Percentiles rank a stretch among this genome's conserved stretches.
Conservation (phyloP, 176 grass and related monocot species). For the Puccinellia tenuiflora region DNA sequence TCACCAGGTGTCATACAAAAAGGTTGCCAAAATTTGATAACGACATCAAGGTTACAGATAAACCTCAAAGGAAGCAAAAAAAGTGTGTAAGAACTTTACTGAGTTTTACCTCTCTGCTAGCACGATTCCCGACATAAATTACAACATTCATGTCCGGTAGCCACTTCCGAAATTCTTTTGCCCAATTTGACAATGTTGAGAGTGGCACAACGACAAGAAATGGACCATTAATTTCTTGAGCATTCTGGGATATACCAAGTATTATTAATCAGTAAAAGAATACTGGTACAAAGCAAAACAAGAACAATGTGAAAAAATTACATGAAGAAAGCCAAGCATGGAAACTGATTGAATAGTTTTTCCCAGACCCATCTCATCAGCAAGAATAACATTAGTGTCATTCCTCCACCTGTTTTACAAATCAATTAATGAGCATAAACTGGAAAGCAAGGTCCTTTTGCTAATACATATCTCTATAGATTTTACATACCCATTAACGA, state of each 20-base stretch:
- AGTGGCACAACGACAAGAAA: conserved; percentile 99
- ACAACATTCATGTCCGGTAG: conserved; percentile 89
- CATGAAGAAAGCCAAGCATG: conserved; percentile 93
- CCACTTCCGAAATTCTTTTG: conserved; percentile 97
- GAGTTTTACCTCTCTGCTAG: conserved; percentile 87
- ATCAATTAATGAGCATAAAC: conserved; percentile 11
- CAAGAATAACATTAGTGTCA: conserved; percentile 99
- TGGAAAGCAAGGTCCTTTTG: conserved; percentile 8
- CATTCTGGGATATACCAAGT: conserved; percentile 52
- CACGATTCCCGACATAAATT: conserved; percentile 98
- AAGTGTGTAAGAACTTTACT: not conserved
- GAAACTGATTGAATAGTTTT: conserved; percentile 99
- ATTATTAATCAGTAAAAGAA: not conserved
- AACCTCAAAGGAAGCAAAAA: conserved; percentile 4
- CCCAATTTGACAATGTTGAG: conserved; percentile 96
- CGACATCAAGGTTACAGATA: not conserved
- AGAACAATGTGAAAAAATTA: conserved; percentile 24
- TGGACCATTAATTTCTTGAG: conserved; percentile 93
- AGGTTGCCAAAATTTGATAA: not conserved
- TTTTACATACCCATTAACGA: conserved; percentile 80
- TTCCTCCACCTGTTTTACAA: conserved; percentile 81
- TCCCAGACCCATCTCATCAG: conserved; percentile 99
- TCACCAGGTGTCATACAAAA: not conserved
- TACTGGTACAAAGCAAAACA: conserved; percentile 1
- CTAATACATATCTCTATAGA: conserved; percentile 6